These are phyloP conservation scores for Neofusicoccum cordaticola DNA, from an alignment of 2,329 filamentous ascomycete species.

Conservation along the genomic window DNA sequence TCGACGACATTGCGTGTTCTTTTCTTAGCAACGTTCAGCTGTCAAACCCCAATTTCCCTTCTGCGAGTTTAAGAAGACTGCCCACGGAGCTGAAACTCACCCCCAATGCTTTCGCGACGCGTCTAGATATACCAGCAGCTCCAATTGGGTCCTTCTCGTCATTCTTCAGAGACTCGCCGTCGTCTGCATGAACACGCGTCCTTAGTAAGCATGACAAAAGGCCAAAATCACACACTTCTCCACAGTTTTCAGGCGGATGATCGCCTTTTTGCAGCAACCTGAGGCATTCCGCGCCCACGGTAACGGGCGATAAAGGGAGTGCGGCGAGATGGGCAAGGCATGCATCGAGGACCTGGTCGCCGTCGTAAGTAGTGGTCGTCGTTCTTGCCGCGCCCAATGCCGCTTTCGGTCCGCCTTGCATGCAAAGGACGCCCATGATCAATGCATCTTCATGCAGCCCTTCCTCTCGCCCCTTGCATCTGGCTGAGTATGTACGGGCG, in stretches of 20 bases:
- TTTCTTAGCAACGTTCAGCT: not conserved
- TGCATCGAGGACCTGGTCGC: not conserved
- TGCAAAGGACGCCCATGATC: not conserved
- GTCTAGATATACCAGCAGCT: not conserved
- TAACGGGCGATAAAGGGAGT: not conserved
- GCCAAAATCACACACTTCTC: not conserved
- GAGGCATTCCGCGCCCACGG: not conserved
- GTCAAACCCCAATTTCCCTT: not conserved
- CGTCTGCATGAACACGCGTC: not conserved
- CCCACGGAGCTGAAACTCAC: not conserved
- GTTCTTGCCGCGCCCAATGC: not conserved
- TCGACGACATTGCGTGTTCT: not conserved
- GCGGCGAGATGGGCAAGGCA: not conserved
- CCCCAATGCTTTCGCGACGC: not conserved
- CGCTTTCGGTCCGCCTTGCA: constrained; percentile 7
- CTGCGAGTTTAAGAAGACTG: not conserved
- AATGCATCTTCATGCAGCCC: constrained; percentile 4
- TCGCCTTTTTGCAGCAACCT: not conserved
- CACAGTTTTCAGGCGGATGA: not conserved
- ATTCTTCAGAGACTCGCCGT: not conserved
- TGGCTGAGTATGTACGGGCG: not conserved
- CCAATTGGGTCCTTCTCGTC: not conserved
- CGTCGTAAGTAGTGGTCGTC: not conserved
- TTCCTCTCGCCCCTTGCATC: not conserved
- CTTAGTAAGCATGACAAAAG: not conserved